Base-by-base conservation (phyloP, 768 basidiomycete species). In the Hygrophoropsis aurantiaca region DNA sequence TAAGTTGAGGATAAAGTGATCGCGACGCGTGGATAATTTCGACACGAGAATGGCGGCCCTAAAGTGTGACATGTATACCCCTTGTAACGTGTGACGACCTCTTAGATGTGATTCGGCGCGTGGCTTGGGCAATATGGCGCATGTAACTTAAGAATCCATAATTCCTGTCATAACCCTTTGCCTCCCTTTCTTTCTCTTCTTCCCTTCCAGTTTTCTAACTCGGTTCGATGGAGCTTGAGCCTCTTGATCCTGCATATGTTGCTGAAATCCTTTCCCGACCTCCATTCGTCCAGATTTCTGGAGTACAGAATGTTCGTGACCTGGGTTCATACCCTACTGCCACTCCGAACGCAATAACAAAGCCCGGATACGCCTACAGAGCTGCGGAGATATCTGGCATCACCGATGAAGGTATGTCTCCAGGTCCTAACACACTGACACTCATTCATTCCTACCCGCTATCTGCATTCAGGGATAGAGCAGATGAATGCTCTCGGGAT, bases 251-350 rank as follows among this genome's bases (percentile, higher is more conserved):
- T 2, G 64, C 62, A 15, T 80, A 82, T 65, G 85, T 90, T 16
- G 68, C 75, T 6, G 74, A 83, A 19, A 66, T 80, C 9, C 77
- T 90, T 32, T 87, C 85, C 1, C 73, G 72, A 20, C 82, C 80
- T 7, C 89, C 89, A 0, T 91, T 91, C 55, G 77, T 88, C 8
- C 59, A 71, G 15, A 74, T 90, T 54, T 63, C 78, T n/a, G 89
- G 89, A 24, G 86, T 90, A 8, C 80, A 79, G 54, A 91, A 91
- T 61, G 73, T 85, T 42, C 76, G 89, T 45, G 85, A 88, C 66
- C 73, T 91, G 9, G 89, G 87, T 26, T 71, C 70, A 38, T 82
- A 85, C 58, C 68, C 78, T 42, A 79, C 80, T 7, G 59, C 67
- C 11, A 65, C 63, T 47, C 72, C 73, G 18, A 77, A 77, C 51